Conservation (phyloP, 352 stramenopile species). For the Phytophthora colocasiae region DNA sequence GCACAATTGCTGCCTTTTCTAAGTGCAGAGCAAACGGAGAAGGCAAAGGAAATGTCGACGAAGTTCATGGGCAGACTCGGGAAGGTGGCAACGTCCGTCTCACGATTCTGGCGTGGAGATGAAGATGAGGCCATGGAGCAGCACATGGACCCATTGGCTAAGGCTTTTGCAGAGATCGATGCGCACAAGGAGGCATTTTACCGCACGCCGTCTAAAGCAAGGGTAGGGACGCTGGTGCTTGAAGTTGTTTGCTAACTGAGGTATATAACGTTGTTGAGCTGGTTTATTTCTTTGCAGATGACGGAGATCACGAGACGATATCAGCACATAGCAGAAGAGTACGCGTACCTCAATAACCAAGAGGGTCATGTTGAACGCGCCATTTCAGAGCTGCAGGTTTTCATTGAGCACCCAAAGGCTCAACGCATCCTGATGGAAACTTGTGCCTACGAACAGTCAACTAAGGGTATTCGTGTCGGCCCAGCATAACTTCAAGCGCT, state of each 20-base stretch:
- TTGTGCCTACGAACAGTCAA: constrained; percentile 62
- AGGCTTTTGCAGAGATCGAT: constrained; percentile 61
- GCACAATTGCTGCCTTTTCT: constrained; percentile 74
- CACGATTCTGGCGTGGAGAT: constrained; percentile 68
- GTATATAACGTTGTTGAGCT: not conserved
- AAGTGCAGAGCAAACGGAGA: constrained; percentile 72
- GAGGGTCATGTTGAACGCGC: constrained; percentile 76
- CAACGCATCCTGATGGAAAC: constrained; percentile 76
- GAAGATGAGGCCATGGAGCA: constrained; percentile 54
- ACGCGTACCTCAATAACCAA: constrained; percentile 62
- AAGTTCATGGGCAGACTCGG: constrained; percentile 82
- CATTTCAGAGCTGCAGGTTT: constrained; percentile 76
- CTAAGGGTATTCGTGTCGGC: constrained; percentile 77
- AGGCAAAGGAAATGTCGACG: constrained; percentile 82
- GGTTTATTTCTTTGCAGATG: constrained; percentile 52
- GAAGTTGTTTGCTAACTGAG: not conserved
- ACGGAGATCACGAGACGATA: constrained; percentile 79
- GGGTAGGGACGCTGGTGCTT: constrained; percentile 38
- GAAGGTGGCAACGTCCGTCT: constrained; percentile 69
- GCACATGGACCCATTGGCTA: constrained; percentile 43
- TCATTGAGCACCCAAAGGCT: constrained; percentile 76
- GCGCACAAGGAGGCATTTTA: constrained; percentile 71
- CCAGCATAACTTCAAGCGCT: constrained; percentile 39
- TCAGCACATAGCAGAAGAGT: constrained; percentile 74
- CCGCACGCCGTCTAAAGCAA: constrained; percentile 68